Evolutionary conservation across 306 rosid species (phyloP).

Genomic region (Carpinus fangiana): DNA sequence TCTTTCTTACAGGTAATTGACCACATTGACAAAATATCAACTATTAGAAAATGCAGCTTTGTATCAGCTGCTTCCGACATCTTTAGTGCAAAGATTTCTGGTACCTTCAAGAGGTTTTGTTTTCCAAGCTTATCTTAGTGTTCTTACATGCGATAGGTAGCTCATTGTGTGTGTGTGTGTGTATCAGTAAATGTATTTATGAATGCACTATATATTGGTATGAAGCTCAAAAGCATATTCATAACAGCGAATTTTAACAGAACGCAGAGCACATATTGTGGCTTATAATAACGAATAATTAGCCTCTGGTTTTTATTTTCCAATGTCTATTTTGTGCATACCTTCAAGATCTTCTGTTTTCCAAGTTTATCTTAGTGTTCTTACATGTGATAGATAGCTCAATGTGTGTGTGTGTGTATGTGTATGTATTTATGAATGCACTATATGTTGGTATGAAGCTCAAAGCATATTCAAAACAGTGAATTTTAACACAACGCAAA

Average conservation of each 20-base stretch:
- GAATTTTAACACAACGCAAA: neutral
- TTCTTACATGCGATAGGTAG: conserved; percentile 7
- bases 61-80: conserved; percentile 76
- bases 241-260: neutral
- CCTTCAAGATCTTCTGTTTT: conserved; percentile 68
- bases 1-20: conserved; percentile 60
- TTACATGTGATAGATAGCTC: neutral
- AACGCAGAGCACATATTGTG: neutral
- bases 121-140: neutral
- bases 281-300: neutral
- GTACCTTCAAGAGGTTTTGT: conserved; percentile 81
- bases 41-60: conserved; percentile 73
- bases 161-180: neutral
- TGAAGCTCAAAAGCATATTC: neutral
- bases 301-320: neutral
- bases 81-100: conserved; percentile 85
- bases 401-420: neutral
- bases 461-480: neutral
- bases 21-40: conserved; percentile 77
- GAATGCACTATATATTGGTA: neutral
- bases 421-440: no score
- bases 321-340: neutral
- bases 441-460: neutral
- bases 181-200: no score
- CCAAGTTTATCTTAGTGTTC: neutral